Percentiles rank a stretch among this genome's conserved stretches.
These are phyloP conservation scores for Colletotrichum somersetense DNA, from an alignment of 2,329 filamentous ascomycete species.

Conservation along the genomic window DNA sequence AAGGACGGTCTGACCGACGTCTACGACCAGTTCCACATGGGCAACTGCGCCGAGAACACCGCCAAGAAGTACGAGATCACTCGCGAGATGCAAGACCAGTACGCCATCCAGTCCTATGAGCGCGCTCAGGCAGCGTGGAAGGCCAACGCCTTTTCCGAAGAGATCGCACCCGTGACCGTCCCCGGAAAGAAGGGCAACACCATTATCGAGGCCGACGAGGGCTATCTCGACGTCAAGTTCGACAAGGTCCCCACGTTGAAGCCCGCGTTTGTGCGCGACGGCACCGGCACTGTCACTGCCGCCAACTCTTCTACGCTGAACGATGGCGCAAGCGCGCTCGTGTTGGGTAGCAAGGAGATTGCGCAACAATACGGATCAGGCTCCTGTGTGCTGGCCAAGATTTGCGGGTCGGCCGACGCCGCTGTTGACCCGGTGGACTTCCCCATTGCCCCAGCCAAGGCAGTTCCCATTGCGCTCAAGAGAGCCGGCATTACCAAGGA, in stretches of 20 bases:
- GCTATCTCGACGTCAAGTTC: constrained; percentile 86
- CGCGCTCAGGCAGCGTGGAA: constrained; percentile 93
- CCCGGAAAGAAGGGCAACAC: constrained; percentile 86
- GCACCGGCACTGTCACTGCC: constrained; percentile 90
- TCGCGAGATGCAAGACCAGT: constrained; percentile 89
- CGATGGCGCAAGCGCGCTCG: constrained; percentile 91
- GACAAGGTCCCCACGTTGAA: constrained; percentile 90
- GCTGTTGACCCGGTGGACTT: constrained; percentile 94
- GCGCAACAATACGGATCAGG: constrained; percentile 82
- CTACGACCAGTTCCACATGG: constrained; percentile 98
- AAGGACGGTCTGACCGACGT: constrained; percentile 97
- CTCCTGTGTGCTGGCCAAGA: constrained; percentile 87
- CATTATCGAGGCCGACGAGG: constrained; percentile 86
- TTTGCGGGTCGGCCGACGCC: constrained; percentile 89
- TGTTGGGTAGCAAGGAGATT: constrained; percentile 84
- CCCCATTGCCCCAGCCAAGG: constrained; percentile 90
- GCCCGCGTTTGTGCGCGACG: constrained; percentile 89
- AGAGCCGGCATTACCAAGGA: constrained; percentile 91
- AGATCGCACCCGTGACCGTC: constrained; percentile 90
- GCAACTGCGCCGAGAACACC: constrained; percentile 94
- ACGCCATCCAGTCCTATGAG: constrained; percentile 89
- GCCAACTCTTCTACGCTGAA: constrained; percentile 96
- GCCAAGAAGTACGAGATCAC: constrained; percentile 88
- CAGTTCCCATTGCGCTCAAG: constrained; percentile 89
- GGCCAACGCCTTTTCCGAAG: constrained; percentile 84